Base-by-base conservation (phyloP, 768 basidiomycete genomes). In the Sporobolomyces pararoseus region DNA sequence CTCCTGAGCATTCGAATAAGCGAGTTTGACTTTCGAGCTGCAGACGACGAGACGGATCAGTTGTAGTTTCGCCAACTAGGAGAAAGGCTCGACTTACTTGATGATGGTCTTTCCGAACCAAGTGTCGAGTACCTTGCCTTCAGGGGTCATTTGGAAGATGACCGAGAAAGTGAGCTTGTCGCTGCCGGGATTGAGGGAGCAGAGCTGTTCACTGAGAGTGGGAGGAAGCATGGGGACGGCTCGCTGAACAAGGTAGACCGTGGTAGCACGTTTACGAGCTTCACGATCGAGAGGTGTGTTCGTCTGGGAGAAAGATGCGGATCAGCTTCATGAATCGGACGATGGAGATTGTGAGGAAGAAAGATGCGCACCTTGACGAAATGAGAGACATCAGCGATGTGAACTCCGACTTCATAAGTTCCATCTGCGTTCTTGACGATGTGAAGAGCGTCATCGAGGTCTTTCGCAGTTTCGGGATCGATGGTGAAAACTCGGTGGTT, bases 141-240 rank as follows among this genome's bases (percentile, higher is more conserved):
- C 90, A 58, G 85, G 81, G 53, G 87, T 87, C 81, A 97, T 84
- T 4, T 89, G 94, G 79, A 96, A 92, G 76, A 93, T 79, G 65
- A 88, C 86, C 7, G 92, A 90, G 83, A 97, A 96, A 3, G 94
- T 86, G 35, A 99, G 85, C 60, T 94, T 88, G 65, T 99, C 96
- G 68, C 86, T 84, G 14, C 88, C 89, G 7, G 93, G 92, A 66
- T 86, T 83, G 64, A 99, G 84, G 80, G 91, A 95, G 81, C 96
- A 99, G 19, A 94, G 83, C 75, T 93, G 87, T 79, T 97, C 94
- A 76, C 88, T 90, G 51, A 99, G 82, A n/a, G 88, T 83, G 32
- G 92, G 91, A 3, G 96, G 96, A 13, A 99, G 83, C 96, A 99
- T 99, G 2, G 95, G 94, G 17, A 97, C 95, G 27, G 89, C 87